Conservation (phyloP, 78 protist genomes). For the Cavenderia fasciculata region DNA sequence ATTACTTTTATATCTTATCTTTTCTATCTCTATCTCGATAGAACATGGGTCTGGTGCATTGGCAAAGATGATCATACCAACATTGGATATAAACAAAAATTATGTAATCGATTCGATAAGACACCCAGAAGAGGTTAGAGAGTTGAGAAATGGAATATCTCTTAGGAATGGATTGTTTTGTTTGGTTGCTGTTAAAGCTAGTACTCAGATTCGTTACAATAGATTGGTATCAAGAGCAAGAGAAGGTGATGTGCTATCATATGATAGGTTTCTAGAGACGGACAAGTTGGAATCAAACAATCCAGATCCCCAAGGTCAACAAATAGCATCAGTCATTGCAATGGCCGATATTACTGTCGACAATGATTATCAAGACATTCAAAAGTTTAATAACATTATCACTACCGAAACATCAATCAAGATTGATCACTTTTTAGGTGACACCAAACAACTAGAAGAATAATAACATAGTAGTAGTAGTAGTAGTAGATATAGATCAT, state of each 20-base stretch:
- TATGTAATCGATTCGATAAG: conserved; percentile 73
- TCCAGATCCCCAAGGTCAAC: conserved; percentile 77
- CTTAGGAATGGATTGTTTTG: no score
- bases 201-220: neutral
- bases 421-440: no score
- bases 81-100: neutral
- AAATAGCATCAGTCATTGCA: conserved; percentile 25
- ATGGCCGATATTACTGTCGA: conserved; percentile 7
- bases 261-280: conserved; percentile 9
- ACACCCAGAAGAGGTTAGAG: conserved; percentile 70
- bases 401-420: no score
- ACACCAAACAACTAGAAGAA: no score
- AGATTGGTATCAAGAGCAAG: conserved; percentile 30
- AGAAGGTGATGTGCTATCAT: conserved; percentile 10
- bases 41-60: conserved; percentile 56
- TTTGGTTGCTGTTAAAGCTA: conserved; percentile 26
- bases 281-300: conserved; percentile 49
- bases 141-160: no score
- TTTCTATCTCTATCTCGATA: no score
- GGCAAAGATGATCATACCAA: conserved; percentile 17
- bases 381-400: no score
- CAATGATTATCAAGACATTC: no score
- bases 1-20: neutral
- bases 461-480: no score
- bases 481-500: no score